Conservation (phyloP, 2,329 filamentous ascomycete species). For the Diaporthe aspalathi region DNA sequence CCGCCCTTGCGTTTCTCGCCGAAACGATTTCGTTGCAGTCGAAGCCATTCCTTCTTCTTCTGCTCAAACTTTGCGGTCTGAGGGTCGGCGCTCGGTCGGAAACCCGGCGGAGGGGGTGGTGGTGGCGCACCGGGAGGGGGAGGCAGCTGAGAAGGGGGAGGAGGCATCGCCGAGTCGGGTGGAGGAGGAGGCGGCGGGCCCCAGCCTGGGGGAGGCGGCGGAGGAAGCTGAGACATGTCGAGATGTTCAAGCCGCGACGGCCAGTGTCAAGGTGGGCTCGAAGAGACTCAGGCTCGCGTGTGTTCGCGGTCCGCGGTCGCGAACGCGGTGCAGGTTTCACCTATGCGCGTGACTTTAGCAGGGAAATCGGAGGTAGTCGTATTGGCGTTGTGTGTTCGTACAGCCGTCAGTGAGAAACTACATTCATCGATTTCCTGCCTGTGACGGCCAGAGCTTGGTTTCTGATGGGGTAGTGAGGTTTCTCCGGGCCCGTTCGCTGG, state of each 20-base stretch:
- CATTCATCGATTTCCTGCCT: slow-evolving; percentile 24
- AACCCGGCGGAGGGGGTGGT: slow-evolving; percentile 86
- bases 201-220: slow-evolving; percentile 70
- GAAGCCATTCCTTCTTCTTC: slow-evolving; percentile 99
- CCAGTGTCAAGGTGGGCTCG: slow-evolving; percentile 18
- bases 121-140: slow-evolving; percentile 67
- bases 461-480: slow-evolving; percentile 18
- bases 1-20: slow-evolving; percentile 97
- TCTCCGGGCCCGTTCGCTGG: slow-evolving; percentile 20
- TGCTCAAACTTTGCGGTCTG: slow-evolving; percentile 94
- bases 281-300: slow-evolving; percentile 32
- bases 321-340: slow-evolving; percentile 39
- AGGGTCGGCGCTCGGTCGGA: slow-evolving; percentile 82
- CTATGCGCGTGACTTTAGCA: slow-evolving; percentile 38
- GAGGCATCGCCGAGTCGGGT: slow-evolving; percentile 66
- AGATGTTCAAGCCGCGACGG: slow-evolving; percentile 34
- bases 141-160: slow-evolving; percentile 66
- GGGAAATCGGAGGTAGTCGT: slow-evolving; percentile 9
- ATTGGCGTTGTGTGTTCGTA: slow-evolving; percentile 29
- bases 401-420: slow-evolving; percentile 24
- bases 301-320: slow-evolving; percentile 38
- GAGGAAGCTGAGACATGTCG: slow-evolving; percentile 63
- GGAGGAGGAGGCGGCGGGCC: slow-evolving; percentile 59
- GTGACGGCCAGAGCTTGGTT: slow-evolving; percentile 24
- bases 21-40: slow-evolving; percentile 89